Conservation (phyloP, 441 rosid genomes). For the Iberis amara region DNA sequence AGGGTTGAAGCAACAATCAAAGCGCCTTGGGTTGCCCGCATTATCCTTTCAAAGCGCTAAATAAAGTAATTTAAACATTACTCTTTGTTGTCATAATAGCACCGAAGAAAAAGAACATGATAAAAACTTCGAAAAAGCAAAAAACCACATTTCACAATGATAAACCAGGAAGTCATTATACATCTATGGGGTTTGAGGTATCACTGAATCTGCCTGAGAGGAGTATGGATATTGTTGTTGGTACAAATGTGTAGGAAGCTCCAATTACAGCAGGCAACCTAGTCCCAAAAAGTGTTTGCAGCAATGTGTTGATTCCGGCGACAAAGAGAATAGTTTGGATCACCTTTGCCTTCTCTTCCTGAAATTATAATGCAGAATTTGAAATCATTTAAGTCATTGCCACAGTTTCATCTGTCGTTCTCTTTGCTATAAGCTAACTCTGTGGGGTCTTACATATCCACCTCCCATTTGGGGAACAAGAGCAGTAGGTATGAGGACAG, state of each 20-base stretch:
- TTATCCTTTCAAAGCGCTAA: constrained; percentile 75
- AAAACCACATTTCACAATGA: constrained; percentile 6
- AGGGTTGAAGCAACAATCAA: constrained; percentile 89
- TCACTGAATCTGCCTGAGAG: constrained; percentile 81
- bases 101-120: constrained; percentile 13
- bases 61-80: constrained; percentile 21
- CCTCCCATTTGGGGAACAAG: constrained; percentile 99
- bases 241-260: constrained; percentile 81
- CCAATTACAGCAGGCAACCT: constrained; percentile 89
- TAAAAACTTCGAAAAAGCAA: neutral
- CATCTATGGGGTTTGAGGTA: constrained; percentile 62
- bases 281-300: constrained; percentile 66
- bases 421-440: constrained; percentile 19
- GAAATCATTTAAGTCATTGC: neutral
- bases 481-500: constrained; percentile 75
- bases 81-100: neutral
- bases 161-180: constrained; percentile 29
- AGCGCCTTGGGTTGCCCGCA: constrained; percentile 92
- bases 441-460: constrained; percentile 61
- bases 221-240: constrained; percentile 80
- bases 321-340: constrained; percentile 87
- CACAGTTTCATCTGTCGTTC: constrained; percentile 2
- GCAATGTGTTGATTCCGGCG: constrained; percentile 92
- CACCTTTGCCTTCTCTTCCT: constrained; percentile 92
- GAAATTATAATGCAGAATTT: constrained; percentile 18